phyloP scores from a whole-genome alignment of 345 rosid species.

The Aquilaria yunnanensis region DNA sequence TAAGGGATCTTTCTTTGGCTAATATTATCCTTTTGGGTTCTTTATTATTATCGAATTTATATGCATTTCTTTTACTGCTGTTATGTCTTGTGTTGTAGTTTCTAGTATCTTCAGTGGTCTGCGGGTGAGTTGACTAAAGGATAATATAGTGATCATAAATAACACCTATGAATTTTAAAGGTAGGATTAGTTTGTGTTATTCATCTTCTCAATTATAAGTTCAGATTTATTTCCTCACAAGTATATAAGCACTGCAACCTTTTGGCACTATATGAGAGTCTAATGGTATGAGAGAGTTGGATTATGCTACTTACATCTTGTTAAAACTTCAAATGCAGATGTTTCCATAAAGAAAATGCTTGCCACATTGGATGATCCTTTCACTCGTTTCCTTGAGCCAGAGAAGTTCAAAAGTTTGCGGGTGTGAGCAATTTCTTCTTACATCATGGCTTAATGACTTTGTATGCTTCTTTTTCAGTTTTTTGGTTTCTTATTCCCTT shows the following conservation, averaged over 20 bases:
- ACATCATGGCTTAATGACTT: slow-evolving; percentile 3
- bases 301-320: too few species aligned
- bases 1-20: slow-evolving; percentile 17
- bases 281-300: too few species aligned
- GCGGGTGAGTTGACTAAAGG: too few species aligned
- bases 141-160: too few species aligned
- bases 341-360: slow-evolving; percentile 85
- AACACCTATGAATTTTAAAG: too few species aligned
- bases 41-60: slow-evolving; percentile 3
- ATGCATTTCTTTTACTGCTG: background rate
- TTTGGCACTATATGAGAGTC: too few species aligned
- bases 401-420: slow-evolving; percentile 85
- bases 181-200: too few species aligned
- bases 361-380: slow-evolving; percentile 87
- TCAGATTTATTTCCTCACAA: too few species aligned
- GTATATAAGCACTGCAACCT: too few species aligned
- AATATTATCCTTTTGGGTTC: background rate
- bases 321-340: slow-evolving; percentile 38
- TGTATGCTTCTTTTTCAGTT: background rate
- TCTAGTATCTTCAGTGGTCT: background rate
- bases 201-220: too few species aligned
- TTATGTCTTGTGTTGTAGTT: background rate
- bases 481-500: background rate
- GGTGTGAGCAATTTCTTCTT: slow-evolving; percentile 42
- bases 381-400: slow-evolving; percentile 91